Evolutionary conservation across 2,329 filamentous ascomycete genomes (phyloP).

Genomic region (Hymenotorrendiella dingleyae): DNA sequence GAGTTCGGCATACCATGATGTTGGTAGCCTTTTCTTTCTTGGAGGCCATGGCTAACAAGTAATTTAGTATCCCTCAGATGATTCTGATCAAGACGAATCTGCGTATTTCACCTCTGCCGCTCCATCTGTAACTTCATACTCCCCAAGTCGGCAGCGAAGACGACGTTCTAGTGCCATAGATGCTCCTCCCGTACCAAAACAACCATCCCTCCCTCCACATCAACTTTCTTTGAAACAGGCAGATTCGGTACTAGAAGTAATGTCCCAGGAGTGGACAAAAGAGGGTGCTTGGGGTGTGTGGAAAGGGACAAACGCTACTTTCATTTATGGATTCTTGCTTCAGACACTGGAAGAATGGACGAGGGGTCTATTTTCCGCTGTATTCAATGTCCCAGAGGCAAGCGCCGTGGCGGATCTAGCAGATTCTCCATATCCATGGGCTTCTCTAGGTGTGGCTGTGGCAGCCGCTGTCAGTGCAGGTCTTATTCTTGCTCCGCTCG

Average conservation of each 20-base stretch:
- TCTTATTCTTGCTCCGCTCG: slow-evolving; percentile 76
- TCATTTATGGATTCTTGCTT: slow-evolving; percentile 81
- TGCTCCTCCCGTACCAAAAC: slow-evolving; percentile 32
- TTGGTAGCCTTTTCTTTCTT: slow-evolving; percentile 4
- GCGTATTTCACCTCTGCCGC: slow-evolving; percentile 72
- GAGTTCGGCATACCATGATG: slow-evolving; percentile 23
- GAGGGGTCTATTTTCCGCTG: slow-evolving; percentile 79
- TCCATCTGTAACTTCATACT: slow-evolving; percentile 36
- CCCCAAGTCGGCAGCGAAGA: slow-evolving; percentile 34
- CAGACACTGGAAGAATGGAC: slow-evolving; percentile 90
- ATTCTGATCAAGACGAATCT: slow-evolving; percentile 70
- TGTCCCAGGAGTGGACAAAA: slow-evolving; percentile 82
- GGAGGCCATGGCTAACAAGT: slow-evolving; percentile 11
- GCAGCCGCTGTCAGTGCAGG: slow-evolving; percentile 65
- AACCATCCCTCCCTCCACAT: slow-evolving; percentile 40
- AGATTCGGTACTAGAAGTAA: slow-evolving; percentile 78
- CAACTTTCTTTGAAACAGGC: slow-evolving; percentile 66
- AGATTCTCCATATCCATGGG: slow-evolving; percentile 77
- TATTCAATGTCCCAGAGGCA: slow-evolving; percentile 83
- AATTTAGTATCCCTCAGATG: slow-evolving; percentile 48
- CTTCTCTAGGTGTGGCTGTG: slow-evolving; percentile 68
- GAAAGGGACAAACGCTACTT: slow-evolving; percentile 90
- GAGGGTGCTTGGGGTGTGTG: slow-evolving; percentile 89
- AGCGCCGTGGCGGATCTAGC: slow-evolving; percentile 51
- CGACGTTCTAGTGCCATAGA: slow-evolving; percentile 26